Conservation (phyloP, 192 early-diverging fungal species). For the Ambispora gerdemannii region DNA sequence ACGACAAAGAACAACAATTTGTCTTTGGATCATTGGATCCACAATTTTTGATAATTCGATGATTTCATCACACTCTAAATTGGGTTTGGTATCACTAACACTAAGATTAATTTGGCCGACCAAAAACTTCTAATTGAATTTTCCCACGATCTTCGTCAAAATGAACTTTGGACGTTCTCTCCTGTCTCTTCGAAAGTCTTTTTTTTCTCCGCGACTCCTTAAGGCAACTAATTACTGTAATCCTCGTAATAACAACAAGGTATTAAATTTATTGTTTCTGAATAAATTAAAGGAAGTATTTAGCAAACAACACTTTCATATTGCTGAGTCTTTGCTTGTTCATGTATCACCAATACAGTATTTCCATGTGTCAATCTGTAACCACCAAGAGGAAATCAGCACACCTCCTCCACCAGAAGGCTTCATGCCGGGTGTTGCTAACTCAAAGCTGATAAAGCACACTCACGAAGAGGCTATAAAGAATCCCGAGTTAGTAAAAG, state of each 20-base stretch:
- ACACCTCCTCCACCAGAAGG: conserved; percentile 74
- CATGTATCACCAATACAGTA: conserved; percentile 11
- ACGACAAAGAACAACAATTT: no score
- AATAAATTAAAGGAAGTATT: neutral
- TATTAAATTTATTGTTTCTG: neutral
- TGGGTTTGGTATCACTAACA: no score
- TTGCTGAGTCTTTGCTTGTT: neutral
- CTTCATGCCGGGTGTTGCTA: conserved; percentile 74
- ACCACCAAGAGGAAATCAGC: conserved; percentile 24
- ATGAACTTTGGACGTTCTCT: neutral
- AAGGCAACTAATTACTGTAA: no score
- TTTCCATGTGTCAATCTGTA: conserved; percentile 38
- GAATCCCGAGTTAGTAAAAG: conserved; percentile 63
- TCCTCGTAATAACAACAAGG: no score
- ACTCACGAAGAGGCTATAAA: conserved; percentile 68
- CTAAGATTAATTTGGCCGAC: no score
- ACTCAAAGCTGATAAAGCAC: conserved; percentile 74
- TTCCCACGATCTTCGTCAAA: no score
- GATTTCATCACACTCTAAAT: no score
- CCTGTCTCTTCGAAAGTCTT: neutral
- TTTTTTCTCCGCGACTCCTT: no score
- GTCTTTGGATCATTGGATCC: no score
- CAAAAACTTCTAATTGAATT: no score
- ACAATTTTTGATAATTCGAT: no score
- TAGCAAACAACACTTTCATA: neutral